These are phyloP conservation scores for Mucor irregularis DNA, from an alignment of 371 early-diverging fungal genomes.

Conservation along the genomic window DNA sequence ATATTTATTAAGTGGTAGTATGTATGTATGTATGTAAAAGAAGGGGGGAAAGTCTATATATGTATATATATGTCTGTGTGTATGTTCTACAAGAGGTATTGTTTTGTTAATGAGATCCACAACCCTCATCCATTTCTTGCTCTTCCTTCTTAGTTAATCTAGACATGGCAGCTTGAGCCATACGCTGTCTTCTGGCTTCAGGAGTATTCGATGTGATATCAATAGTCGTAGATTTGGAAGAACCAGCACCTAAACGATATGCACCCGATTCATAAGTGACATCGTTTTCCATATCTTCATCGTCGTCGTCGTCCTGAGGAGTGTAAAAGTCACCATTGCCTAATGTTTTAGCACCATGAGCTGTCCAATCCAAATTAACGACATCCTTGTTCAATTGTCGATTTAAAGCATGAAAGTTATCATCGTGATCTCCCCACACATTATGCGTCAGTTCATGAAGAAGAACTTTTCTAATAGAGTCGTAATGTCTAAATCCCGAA, in stretches of 20 bases:
- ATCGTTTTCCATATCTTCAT: conserved; percentile 14
- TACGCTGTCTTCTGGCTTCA: conserved; percentile 29
- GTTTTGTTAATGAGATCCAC: conserved; percentile 39
- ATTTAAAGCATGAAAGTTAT: conserved; percentile 79
- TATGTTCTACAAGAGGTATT: no score
- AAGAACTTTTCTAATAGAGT: conserved; percentile 71
- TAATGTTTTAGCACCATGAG: conserved; percentile 49
- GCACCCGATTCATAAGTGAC: conserved; percentile 32
- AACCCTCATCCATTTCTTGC: conserved; percentile 52
- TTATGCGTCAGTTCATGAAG: conserved; percentile 91
- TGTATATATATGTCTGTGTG: no score
- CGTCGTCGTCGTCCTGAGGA: conserved; percentile 35
- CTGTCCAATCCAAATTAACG: conserved; percentile 64
- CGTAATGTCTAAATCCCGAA: conserved; percentile 85
- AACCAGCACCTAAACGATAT: conserved; percentile 32
- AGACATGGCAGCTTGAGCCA: conserved; percentile 39
- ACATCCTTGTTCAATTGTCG: conserved; percentile 78
- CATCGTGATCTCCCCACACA: conserved; percentile 78
- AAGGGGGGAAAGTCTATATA: neutral
- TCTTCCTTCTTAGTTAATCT: conserved; percentile 53
- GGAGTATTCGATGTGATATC: neutral
- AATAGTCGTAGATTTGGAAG: neutral
- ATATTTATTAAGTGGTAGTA: neutral
- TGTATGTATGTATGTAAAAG: neutral
- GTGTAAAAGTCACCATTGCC: conserved; percentile 38